Evolutionary conservation across 2,329 filamentous ascomycete species (phyloP).

Genomic region (Fusarium verrucosum): DNA sequence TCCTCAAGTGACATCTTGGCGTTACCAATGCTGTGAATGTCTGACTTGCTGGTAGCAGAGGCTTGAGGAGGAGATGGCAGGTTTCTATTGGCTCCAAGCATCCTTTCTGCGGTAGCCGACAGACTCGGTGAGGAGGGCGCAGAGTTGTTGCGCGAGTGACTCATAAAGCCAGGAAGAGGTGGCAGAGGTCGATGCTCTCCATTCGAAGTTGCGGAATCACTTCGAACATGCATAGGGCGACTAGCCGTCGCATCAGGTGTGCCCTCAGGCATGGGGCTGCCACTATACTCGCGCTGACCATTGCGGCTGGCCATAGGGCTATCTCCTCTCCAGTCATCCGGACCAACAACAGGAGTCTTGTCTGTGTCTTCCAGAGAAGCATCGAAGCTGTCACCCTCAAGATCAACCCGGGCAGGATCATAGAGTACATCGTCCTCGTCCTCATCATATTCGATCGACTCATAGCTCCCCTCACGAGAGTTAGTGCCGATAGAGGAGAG

Average conservation of each 20-base stretch:
- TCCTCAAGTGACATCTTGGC: conserved; percentile 86
- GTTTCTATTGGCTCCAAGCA: conserved; percentile 71
- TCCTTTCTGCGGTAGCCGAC: conserved; percentile 76
- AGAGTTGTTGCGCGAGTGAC: conserved; percentile 51
- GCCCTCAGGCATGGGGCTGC: conserved; percentile 72
- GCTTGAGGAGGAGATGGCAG: conserved; percentile 79
- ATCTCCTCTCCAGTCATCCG: conserved; percentile 92
- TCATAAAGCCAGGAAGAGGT: conserved; percentile 75
- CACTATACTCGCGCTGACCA: conserved; percentile 62
- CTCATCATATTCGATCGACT: conserved; percentile 80
- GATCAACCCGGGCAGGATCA: conserved; percentile 62
- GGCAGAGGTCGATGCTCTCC: conserved; percentile 86
- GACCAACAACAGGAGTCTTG: conserved; percentile 97
- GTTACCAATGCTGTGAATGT: conserved; percentile 79
- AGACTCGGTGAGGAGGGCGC: conserved; percentile 66
- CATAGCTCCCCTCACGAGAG: conserved; percentile 92
- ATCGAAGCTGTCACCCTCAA: conserved; percentile 88
- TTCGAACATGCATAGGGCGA: conserved; percentile 68
- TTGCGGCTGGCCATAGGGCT: conserved; percentile 55
- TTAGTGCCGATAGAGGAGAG: conserved; percentile 90
- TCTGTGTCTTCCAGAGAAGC: conserved; percentile 94
- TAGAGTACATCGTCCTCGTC: conserved; percentile 69
- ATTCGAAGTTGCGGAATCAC: conserved; percentile 79
- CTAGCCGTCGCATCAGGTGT: conserved; percentile 55
- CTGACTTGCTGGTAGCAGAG: conserved; percentile 72